A percentile compares a stretch with the other conserved stretches of the same genome.
These are phyloP conservation scores for Mangifera indica DNA, from an alignment of 345 rosid species.

Conservation along the genomic window DNA sequence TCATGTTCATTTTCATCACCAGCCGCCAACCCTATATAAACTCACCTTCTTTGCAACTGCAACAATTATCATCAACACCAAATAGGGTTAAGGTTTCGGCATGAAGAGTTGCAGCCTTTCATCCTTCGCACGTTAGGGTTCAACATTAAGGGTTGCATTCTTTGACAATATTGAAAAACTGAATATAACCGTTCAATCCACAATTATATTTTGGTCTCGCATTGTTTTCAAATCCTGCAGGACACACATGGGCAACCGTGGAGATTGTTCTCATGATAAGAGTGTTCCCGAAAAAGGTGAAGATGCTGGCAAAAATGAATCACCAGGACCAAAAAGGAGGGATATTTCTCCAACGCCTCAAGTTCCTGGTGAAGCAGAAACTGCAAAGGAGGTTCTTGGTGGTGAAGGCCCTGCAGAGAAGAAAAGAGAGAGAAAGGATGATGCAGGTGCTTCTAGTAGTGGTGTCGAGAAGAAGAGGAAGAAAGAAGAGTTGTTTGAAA, in stretches of 20 bases:
- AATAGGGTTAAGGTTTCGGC: too few species aligned
- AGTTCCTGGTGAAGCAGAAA: not conserved
- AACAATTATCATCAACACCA: too few species aligned
- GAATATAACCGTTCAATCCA: not conserved
- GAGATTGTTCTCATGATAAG: not conserved
- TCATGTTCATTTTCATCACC: too few species aligned
- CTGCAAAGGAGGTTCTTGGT: not conserved
- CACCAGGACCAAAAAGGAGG: not conserved
- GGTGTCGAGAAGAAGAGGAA: not conserved
- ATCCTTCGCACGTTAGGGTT: not conserved
- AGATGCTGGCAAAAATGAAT: not conserved
- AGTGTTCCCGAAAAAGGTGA: not conserved
- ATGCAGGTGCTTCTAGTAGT: conserved; percentile 1
- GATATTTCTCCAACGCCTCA: not conserved
- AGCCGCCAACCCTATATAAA: too few species aligned
- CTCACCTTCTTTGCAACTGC: too few species aligned
- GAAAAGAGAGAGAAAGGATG: not conserved
- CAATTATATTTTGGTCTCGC: not conserved
- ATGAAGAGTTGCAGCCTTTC: not conserved
- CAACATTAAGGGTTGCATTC: not conserved
- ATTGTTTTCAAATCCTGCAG: not conserved
- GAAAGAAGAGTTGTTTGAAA: conserved; percentile 2
- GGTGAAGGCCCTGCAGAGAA: not conserved
- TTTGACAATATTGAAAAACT: not conserved
- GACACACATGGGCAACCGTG: conserved; percentile 4